Percentiles rank a stretch among this genome's conserved stretches.
Conservation (phyloP, 2,329 filamentous ascomycete genomes). For the Talaromyces marneffei region DNA sequence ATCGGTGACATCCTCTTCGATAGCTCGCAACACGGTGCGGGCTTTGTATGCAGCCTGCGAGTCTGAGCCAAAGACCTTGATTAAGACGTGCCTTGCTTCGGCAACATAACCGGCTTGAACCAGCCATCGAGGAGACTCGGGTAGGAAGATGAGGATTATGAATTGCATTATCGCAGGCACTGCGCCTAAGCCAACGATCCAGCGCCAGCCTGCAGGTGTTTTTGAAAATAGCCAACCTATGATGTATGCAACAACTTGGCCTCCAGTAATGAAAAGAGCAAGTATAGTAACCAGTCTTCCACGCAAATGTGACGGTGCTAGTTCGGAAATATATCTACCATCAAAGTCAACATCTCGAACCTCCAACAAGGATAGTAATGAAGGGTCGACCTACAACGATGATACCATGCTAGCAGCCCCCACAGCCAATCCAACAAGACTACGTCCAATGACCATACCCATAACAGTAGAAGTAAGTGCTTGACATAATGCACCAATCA, state of each 20-base stretch:
- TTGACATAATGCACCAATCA: slow-evolving; percentile 41
- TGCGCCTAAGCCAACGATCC: slow-evolving; percentile 84
- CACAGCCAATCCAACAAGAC: slow-evolving; percentile 44
- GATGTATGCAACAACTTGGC: slow-evolving; percentile 83
- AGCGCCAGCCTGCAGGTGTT: slow-evolving; percentile 67
- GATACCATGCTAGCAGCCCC: slow-evolving; percentile 64
- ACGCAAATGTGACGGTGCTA: slow-evolving; percentile 68
- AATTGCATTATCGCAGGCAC: slow-evolving; percentile 69
- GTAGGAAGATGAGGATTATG: slow-evolving; percentile 63
- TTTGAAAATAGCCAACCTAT: slow-evolving; percentile 69
- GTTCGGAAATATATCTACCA: slow-evolving; percentile 69
- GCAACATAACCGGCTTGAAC: slow-evolving; percentile 60
- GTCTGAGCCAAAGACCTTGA: slow-evolving; percentile 54
- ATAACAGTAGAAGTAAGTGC: slow-evolving; percentile 36
- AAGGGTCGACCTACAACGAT: slow-evolving; percentile 53
- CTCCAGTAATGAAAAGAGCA: slow-evolving; percentile 75
- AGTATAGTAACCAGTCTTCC: slow-evolving; percentile 78
- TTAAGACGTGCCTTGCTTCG: slow-evolving; percentile 61
- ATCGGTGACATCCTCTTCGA: slow-evolving; percentile 68
- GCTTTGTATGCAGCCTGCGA: slow-evolving; percentile 45
- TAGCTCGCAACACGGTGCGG: slow-evolving; percentile 58
- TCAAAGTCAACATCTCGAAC: background rate
- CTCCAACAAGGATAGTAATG: background rate
- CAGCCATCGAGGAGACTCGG: slow-evolving; percentile 85
- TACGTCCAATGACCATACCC: slow-evolving; percentile 43